A percentile compares a stretch with the other conserved stretches of the same genome.
Evolutionary conservation across 1,284 basidiomycete genomes (phyloP).

Genomic region (Apiotrichum sp.): DNA sequence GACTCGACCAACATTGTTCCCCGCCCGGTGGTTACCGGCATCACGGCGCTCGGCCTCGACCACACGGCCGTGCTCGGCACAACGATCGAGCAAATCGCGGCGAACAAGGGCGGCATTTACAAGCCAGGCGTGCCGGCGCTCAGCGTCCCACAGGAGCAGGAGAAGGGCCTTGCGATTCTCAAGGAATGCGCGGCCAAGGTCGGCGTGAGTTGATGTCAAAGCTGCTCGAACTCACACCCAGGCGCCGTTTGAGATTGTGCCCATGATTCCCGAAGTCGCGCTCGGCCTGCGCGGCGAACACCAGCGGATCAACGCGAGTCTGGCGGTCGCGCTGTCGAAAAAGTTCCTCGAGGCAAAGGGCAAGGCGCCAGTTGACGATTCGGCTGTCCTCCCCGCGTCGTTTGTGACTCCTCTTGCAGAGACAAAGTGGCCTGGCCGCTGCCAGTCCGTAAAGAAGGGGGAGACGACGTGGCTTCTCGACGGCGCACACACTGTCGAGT

Average conservation of each 20-base stretch:
- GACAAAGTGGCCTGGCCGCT: constrained; percentile 92
- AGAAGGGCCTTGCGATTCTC: constrained; percentile 60
- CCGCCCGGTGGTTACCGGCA: constrained; percentile 77
- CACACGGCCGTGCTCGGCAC: constrained; percentile 87
- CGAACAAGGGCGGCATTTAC: constrained; percentile 96
- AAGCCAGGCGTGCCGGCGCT: constrained; percentile 84
- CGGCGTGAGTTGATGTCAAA: constrained; percentile 50
- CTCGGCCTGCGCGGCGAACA: constrained; percentile 83
- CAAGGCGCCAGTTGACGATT: constrained; percentile 25
- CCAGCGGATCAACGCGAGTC: constrained; percentile 81
- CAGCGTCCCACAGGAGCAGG: constrained; percentile 65
- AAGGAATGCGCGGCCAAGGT: constrained; percentile 60
- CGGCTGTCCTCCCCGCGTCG: constrained; percentile 50
- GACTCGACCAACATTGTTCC: constrained; percentile 97
- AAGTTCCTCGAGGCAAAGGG: constrained; percentile 57
- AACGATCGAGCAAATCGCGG: constrained; percentile 83
- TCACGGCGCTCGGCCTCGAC: constrained; percentile 87
- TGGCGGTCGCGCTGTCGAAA: constrained; percentile 72
- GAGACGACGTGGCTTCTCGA: constrained; percentile 79
- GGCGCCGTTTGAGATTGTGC: constrained; percentile 33
- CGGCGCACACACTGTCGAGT: constrained; percentile 92
- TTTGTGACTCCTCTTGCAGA: constrained; percentile 63
- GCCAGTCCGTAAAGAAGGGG: constrained; percentile 65
- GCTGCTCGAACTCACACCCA: constrained; percentile 34
- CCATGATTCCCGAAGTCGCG: constrained; percentile 27